phyloP scores from a whole-genome alignment of 495 filamentous ascomycete genomes.

The Pseudevernia furfuracea region DNA sequence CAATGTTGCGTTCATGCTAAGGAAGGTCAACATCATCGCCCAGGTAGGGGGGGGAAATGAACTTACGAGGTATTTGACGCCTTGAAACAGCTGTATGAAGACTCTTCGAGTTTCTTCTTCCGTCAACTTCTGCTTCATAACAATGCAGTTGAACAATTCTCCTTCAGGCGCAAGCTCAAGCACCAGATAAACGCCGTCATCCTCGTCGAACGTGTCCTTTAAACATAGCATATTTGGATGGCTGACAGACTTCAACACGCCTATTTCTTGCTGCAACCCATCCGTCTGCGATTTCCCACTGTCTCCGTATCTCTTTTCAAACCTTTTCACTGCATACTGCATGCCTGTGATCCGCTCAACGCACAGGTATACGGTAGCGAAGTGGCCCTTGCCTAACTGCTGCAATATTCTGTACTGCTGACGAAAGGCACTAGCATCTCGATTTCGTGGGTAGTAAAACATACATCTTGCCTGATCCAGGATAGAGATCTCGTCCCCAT shows the following conservation, averaged over 20 bases:
- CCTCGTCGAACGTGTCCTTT: slow-evolving; percentile 91
- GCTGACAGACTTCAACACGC: slow-evolving; percentile 88
- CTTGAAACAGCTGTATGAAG: slow-evolving; percentile 87
- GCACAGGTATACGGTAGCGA: slow-evolving; percentile 89
- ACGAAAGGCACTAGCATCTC: slow-evolving; percentile 66
- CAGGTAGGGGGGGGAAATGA: slow-evolving; percentile 2
- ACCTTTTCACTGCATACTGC: slow-evolving; percentile 88
- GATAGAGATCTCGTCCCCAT: slow-evolving; percentile 84
- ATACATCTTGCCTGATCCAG: slow-evolving; percentile 75
- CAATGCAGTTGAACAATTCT: slow-evolving; percentile 91
- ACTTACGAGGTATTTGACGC: slow-evolving; percentile 84
- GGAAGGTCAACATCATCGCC: slow-evolving; percentile 32
- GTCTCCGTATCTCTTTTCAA: slow-evolving; percentile 69
- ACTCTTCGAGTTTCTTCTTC: slow-evolving; percentile 79
- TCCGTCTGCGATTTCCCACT: slow-evolving; percentile 78
- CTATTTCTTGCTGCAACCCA: slow-evolving; percentile 89
- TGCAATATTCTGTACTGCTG: slow-evolving; percentile 80
- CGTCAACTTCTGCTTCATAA: slow-evolving; percentile 76
- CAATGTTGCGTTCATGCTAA: slow-evolving; percentile 94
- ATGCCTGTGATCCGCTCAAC: slow-evolving; percentile 76
- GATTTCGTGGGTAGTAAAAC: slow-evolving; percentile 73
- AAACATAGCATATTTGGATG: slow-evolving; percentile 93
- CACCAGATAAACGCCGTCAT: slow-evolving; percentile 82
- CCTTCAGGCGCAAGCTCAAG: slow-evolving; percentile 87
- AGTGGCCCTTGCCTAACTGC: slow-evolving; percentile 92